These are phyloP conservation scores for Trichoderma gamsii DNA, from an alignment of 495 filamentous ascomycete genomes.

Conservation along the genomic window DNA sequence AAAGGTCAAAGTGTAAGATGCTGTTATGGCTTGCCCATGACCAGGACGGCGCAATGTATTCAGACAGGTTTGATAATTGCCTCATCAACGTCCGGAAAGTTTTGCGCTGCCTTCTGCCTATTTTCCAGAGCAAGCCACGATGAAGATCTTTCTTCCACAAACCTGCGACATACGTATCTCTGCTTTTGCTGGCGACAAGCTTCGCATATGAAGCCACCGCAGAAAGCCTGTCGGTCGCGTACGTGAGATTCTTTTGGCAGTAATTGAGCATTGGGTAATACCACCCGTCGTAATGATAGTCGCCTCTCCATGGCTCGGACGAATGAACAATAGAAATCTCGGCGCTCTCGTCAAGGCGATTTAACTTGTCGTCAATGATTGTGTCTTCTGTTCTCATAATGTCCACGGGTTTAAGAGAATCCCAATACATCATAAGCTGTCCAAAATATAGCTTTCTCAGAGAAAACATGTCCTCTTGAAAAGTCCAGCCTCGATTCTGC, in stretches of 20 bases:
- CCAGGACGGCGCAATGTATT: constrained; percentile 4
- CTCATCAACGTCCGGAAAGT: background rate
- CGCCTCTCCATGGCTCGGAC: background rate
- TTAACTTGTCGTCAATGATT: background rate
- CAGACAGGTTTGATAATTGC: background rate
- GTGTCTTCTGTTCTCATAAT: constrained; percentile 3
- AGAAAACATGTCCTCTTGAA: background rate
- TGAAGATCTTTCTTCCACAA: background rate
- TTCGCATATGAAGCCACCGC: background rate
- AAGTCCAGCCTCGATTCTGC: background rate
- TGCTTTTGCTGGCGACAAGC: background rate
- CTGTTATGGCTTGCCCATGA: background rate
- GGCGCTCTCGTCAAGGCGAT: background rate
- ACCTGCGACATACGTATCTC: background rate
- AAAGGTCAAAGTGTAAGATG: background rate
- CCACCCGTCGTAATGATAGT: background rate
- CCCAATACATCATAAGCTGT: background rate
- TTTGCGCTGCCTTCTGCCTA: background rate
- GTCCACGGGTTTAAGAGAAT: background rate
- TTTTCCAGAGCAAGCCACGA: background rate
- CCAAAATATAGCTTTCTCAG: background rate
- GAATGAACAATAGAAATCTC: background rate
- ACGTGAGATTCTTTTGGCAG: background rate
- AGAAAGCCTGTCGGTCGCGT: background rate
- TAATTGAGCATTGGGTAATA: background rate